Evolutionary conservation across 345 rosid species (phyloP).

Genomic region (Barbarea vulgaris): DNA sequence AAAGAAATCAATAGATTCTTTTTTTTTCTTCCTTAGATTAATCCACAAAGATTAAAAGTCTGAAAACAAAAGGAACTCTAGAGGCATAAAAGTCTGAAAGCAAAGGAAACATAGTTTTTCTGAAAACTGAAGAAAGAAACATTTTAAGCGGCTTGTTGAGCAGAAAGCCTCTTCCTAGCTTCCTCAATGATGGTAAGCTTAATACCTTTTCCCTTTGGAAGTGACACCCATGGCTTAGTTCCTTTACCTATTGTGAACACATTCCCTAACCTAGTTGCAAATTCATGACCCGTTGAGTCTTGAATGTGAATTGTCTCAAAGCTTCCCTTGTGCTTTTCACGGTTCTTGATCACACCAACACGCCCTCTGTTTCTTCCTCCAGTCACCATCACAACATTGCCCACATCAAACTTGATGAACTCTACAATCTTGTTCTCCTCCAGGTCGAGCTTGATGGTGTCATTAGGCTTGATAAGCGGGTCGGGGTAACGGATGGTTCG

Average conservation of each 20-base stretch:
- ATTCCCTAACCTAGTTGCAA: conserved; percentile 79
- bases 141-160: conserved; percentile 47
- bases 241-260: conserved; percentile 83
- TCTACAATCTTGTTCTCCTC: conserved; percentile 49
- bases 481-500: conserved; percentile 69
- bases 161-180: conserved; percentile 78
- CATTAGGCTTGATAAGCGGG: conserved; percentile 63
- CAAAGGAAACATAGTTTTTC: conserved; percentile 2
- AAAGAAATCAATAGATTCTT: not conserved
- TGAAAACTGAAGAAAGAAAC: conserved; percentile 1
- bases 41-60: not conserved
- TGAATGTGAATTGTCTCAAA: conserved; percentile 82
- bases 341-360: conserved; percentile 78
- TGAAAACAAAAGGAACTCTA: not conserved
- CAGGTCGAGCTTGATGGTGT: conserved; percentile 64
- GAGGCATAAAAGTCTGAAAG: not conserved
- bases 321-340: conserved; percentile 86
- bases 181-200: conserved; percentile 84
- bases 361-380: conserved; percentile 75
- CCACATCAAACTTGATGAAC: conserved; percentile 64
- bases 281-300: conserved; percentile 76
- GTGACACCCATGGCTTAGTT: conserved; percentile 81
- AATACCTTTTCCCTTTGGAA: conserved; percentile 91
- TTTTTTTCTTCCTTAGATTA: not conserved
- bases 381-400: conserved; percentile 68